Evolutionary conservation across 192 early-diverging fungal species (phyloP).

Genomic region (Glomus cerebriforme): DNA sequence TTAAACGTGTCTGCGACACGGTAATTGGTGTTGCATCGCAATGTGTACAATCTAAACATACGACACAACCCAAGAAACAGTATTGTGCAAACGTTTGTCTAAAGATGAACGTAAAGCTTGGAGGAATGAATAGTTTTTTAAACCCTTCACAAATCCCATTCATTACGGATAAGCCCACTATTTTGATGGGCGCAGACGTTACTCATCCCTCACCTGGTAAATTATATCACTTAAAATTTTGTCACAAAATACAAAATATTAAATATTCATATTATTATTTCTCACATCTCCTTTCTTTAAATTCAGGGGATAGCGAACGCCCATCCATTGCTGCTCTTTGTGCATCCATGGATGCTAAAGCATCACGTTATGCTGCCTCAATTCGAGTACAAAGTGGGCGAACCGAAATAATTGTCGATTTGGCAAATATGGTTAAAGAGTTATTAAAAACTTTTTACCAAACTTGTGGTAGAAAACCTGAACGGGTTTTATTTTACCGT

Average conservation of each 20-base stretch:
- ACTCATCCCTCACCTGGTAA: conserved; percentile 80
- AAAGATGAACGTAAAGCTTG: conserved; percentile 47
- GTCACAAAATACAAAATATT: conserved; percentile 32
- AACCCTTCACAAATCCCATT: conserved; percentile 61
- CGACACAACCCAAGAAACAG: conserved; percentile 73
- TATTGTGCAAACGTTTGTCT: conserved; percentile 93
- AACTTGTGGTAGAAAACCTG: conserved; percentile 67
- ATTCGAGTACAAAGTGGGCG: conserved; percentile 69
- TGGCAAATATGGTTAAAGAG: conserved; percentile 67
- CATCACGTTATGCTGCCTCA: conserved; percentile 62
- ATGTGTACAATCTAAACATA: conserved; percentile 83
- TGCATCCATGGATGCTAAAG: conserved; percentile 64
- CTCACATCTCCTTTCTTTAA: background rate
- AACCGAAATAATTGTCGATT: conserved; percentile 71
- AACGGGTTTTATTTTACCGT: conserved; percentile 83
- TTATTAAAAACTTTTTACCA: conserved; percentile 70
- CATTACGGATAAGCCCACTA: conserved; percentile 67
- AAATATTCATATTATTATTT: background rate
- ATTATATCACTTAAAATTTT: conserved; percentile 6
- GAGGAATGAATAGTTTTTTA: conserved; percentile 80
- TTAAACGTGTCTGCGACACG: conserved; percentile 87
- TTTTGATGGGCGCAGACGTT: conserved; percentile 89
- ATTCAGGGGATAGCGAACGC: conserved; percentile 44
- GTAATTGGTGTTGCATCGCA: conserved; percentile 87
- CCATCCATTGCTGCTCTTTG: conserved; percentile 81